Base-by-base conservation (phyloP, 108 stramenopile species). In the Skeletonema tropicum region DNA sequence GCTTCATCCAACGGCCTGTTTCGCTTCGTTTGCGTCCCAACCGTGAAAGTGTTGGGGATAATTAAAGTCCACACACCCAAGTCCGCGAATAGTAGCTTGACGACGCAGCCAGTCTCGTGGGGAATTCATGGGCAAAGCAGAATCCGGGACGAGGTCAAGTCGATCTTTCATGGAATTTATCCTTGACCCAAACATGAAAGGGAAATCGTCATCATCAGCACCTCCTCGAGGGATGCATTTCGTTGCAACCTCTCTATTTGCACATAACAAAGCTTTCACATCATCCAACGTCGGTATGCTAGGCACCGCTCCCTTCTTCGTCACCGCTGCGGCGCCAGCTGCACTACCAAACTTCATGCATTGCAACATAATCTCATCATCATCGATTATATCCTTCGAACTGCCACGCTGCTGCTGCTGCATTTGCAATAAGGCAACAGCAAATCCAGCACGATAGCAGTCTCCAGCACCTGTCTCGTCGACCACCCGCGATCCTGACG, bases 81-180 rank as follows among this genome's bases (percentile, higher is more conserved):
- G 49, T 32, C 94, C 94, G 17, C 63, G 70, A 66, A 93, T 86
- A 17, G 63, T 76, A 12, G 85, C 85, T 74, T 92, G 90, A 7
- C 94, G 87, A 26, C 70, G 60, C n/a, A 95, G 77, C 71, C 69
- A 93, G 42, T 90, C 89, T 10, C 68, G 70, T 9, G 84, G 83
- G 49, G 77, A 80, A 31, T 75, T 57, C 30, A 83, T 26, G 13
- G 84, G 66, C 26, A 41, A 39, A 3, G 38, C 15, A 13, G 48
- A 42, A 4, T 31, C 60, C 6, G 69, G 66, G 57, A 83, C 70
- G 25, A 94, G 74, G 21, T 91, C 90, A 23, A 81, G 81, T 25
- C 89, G 74, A 78, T 95, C 92, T 80, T 93, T 95, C 94, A 95
- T 95, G 14, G 88, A 89, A 62, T 95, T 95, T 38, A 95, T 57